Base-by-base conservation (phyloP, 108 stramenopile genomes). In the Phaeodactylum tricornutum region DNA sequence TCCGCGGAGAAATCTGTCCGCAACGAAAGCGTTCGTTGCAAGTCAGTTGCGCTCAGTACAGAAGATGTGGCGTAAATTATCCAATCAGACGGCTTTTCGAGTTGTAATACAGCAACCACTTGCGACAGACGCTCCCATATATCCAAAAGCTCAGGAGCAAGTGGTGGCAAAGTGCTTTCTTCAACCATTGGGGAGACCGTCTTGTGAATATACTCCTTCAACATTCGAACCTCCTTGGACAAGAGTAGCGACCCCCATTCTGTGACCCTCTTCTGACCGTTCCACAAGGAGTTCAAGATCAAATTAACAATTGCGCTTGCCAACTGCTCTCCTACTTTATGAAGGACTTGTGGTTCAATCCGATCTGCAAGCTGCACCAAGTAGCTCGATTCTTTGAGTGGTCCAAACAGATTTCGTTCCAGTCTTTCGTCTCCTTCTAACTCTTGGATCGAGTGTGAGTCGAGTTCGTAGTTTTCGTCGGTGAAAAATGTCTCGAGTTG, bases 31-130 rank as follows among this genome's bases (percentile, higher is more conserved):
- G 77, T 59, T 27, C 43, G 43, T 43, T 55, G 26, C 32, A 87
- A 55, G 46, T 83, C 77, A 16, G 83, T 71, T 9, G 52, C 38
- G 21, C 67, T 70, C 27, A 87, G 50, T 12, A 62, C 39, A 5
- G 67, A 68, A 5, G 61, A 62, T 3, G 53, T 29, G 47, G 62
- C 64, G 36, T 77, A 77, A 4, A 50, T 26, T 9, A 53, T 43
- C 87, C 82, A 89, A 56, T 89, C 87, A 1, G 83, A 76, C 4
- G 80, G 80, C 45, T 69, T 75, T 60, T 89, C 87, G 40, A 89
- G 48, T 59, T 84, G 80, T 47, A 89, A 66, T 11, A 79, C 50
- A 4, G 75, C 66, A 0, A 82, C 75, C 2, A 73, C 78, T 67
- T 84, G 82, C 21, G 73, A 70, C 33, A 84, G 55, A 25, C 65